Evolutionary conservation across 495 filamentous ascomycete genomes (phyloP).

Genomic region (Gamarada debralockiae): DNA sequence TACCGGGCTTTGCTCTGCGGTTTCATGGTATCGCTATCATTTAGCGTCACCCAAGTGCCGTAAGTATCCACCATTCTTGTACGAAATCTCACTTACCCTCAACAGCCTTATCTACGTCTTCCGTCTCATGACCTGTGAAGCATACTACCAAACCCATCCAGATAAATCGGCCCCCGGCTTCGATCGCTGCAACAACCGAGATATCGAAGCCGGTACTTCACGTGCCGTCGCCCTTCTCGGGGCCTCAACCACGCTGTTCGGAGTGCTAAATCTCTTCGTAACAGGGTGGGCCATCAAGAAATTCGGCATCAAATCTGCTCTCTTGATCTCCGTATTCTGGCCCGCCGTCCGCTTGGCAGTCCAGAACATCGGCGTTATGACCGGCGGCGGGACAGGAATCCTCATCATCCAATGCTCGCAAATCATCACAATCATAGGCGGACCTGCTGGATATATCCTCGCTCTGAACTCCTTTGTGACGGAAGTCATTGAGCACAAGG

Average conservation of each 20-base stretch:
- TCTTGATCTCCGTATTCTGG: conserved; percentile 47
- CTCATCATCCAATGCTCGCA: conserved; percentile 52
- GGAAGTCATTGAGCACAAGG: conserved; percentile 42
- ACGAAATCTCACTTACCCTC: background rate
- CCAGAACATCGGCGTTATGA: conserved; percentile 49
- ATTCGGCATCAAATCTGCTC: conserved; percentile 46
- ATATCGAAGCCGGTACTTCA: conserved; percentile 53
- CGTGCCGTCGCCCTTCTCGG: conserved; percentile 47
- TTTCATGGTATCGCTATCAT: conserved; percentile 52
- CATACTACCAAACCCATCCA: conserved; percentile 45
- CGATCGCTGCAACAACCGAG: conserved; percentile 41
- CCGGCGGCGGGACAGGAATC: conserved; percentile 46
- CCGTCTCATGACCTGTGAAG: conserved; percentile 54
- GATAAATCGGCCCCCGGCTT: conserved; percentile 26
- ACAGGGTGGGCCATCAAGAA: conserved; percentile 54
- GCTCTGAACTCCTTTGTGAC: conserved; percentile 50
- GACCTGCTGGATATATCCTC: conserved; percentile 52
- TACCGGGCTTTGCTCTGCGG: conserved; percentile 36
- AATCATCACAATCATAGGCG: conserved; percentile 52
- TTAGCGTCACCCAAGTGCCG: conserved; percentile 56
- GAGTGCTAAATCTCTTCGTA: conserved; percentile 53
- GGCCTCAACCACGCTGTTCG: conserved; percentile 35
- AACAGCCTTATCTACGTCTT: conserved; percentile 52
- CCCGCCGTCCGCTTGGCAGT: conserved; percentile 47
- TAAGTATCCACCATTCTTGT: conserved; percentile 23